Conservation (phyloP, 352 stramenopile species). For the Phytophthora boehmeriae region DNA sequence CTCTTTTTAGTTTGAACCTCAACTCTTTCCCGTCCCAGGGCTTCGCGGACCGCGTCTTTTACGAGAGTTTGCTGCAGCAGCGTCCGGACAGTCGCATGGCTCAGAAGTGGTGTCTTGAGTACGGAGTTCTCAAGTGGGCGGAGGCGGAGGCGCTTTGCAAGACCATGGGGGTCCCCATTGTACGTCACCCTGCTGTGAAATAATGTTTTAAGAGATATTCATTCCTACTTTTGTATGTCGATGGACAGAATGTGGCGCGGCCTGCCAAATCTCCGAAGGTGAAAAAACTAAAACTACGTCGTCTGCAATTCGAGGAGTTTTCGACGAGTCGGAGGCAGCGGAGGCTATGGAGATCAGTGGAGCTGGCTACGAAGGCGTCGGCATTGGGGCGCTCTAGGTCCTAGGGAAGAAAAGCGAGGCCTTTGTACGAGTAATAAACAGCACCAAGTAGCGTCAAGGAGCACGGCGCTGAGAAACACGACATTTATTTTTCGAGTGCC, state of each 20-base stretch:
- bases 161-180: constrained; percentile 63
- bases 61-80: constrained; percentile 89
- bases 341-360: constrained; percentile 63
- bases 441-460: too few species aligned
- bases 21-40: constrained; percentile 49
- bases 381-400: constrained; percentile 60
- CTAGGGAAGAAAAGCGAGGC: background rate
- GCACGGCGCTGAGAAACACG: background rate
- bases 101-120: constrained; percentile 91
- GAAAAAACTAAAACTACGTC: constrained; percentile 45
- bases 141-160: constrained; percentile 84
- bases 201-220: constrained; percentile 12
- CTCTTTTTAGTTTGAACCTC: background rate
- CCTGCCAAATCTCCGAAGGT: constrained; percentile 47
- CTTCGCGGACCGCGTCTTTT: constrained; percentile 90
- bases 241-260: constrained; percentile 56
- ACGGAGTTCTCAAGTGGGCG: constrained; percentile 88
- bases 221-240: constrained; percentile 5
- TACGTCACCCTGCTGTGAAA: too few species aligned
- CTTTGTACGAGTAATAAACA: constrained; percentile 32
- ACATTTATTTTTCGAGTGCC: background rate
- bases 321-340: constrained; percentile 53
- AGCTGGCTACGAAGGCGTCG: constrained; percentile 65
- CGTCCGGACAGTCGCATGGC: constrained; percentile 86
- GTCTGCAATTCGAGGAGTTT: constrained; percentile 20